phyloP scores from a whole-genome alignment of 2,329 filamentous ascomycete species.

The Pseudogymnoascus sp. region DNA sequence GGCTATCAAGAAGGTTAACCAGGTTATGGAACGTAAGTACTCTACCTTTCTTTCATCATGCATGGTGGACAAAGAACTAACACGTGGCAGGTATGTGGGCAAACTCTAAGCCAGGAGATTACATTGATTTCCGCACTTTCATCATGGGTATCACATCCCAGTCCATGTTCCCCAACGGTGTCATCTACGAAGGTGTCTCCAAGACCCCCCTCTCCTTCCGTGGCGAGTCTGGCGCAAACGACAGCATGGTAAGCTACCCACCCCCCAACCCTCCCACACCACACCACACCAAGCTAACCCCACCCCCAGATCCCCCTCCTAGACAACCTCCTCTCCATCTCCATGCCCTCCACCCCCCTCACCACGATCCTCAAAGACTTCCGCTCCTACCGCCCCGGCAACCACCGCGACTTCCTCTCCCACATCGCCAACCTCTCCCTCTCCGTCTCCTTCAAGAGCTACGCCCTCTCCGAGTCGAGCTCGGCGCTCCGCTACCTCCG shows the following conservation, averaged over 20 bases:
- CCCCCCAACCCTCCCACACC: background rate
- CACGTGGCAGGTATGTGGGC: constrained; percentile 66
- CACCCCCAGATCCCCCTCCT: constrained; percentile 63
- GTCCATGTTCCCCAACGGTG: constrained; percentile 88
- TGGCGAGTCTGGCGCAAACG: constrained; percentile 88
- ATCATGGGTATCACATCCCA: constrained; percentile 94
- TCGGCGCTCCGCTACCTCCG: constrained; percentile 56
- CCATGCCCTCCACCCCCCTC: constrained; percentile 82
- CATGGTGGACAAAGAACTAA: constrained; percentile 18
- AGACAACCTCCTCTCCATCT: constrained; percentile 77
- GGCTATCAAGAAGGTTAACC: constrained; percentile 63
- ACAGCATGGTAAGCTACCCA: constrained; percentile 59
- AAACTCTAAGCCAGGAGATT: constrained; percentile 74
- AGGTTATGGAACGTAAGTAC: constrained; percentile 63
- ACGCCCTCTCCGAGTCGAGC: constrained; percentile 47
- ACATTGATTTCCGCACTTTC: constrained; percentile 88
- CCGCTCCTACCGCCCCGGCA: constrained; percentile 77
- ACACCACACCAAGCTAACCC: background rate
- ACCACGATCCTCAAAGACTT: constrained; percentile 86
- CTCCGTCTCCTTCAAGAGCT: constrained; percentile 48
- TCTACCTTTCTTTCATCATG: background rate
- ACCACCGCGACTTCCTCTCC: constrained; percentile 77
- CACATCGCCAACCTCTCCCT: constrained; percentile 51
- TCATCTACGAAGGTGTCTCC: constrained; percentile 78
- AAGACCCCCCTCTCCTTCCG: constrained; percentile 73